phyloP scores from a whole-genome alignment of 2,329 filamentous ascomycete species.

The Alternaria sp. region DNA sequence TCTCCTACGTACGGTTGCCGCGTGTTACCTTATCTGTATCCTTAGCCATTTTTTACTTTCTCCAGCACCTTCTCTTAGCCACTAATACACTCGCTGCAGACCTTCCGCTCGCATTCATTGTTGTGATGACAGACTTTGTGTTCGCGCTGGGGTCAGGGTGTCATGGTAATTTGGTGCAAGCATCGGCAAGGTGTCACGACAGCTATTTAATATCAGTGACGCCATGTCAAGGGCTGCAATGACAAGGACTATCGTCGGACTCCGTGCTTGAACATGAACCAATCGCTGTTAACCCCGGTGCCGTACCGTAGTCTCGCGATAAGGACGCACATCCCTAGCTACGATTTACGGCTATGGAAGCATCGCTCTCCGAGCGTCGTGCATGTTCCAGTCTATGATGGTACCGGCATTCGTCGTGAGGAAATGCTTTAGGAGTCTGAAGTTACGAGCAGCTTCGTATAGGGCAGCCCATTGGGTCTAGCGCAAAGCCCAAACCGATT shows the following conservation, averaged over 20 bases:
- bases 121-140: neutral
- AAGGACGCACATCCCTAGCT: neutral
- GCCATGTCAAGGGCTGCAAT: neutral
- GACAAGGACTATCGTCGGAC: neutral
- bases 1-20: neutral
- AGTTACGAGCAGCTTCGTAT: neutral
- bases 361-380: neutral
- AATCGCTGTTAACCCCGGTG: neutral
- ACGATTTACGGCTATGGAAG: neutral
- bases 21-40: neutral
- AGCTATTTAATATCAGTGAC: neutral
- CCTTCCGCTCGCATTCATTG: neutral
- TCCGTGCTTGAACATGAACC: neutral
- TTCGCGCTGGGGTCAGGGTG: neutral
- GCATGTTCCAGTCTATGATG: neutral
- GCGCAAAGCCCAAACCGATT: neutral
- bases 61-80: neutral
- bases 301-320: neutral
- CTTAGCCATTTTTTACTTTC: neutral
- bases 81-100: neutral
- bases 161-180: neutral
- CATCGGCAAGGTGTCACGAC: neutral
- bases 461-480: neutral
- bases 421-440: neutral
- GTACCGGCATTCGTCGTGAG: neutral